Percentiles rank a stretch among this genome's conserved stretches.
Conservation (phyloP, 164 flowering plant species). For the Magnolia sinica region DNA sequence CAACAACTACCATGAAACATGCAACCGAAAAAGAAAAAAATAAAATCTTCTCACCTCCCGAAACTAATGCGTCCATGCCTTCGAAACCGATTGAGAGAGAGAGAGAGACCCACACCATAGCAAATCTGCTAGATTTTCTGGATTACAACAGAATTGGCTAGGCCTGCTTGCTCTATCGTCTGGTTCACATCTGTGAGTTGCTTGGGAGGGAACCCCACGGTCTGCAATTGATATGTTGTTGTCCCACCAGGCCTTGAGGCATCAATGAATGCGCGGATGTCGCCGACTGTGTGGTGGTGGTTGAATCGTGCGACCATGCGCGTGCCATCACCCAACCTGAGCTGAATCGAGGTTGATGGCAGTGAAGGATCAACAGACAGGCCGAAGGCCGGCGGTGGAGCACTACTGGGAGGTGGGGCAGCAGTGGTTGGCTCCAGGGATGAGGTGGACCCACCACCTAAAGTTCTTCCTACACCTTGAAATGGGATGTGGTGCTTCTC, state of each 20-base stretch:
- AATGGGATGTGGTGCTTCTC: constrained; percentile 51
- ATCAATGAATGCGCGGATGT: constrained; percentile 71
- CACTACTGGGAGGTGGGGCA: constrained; percentile 27
- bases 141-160: constrained; percentile 86
- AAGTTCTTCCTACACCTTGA: constrained; percentile 77
- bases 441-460: constrained; percentile 43
- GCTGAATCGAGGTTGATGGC: constrained; percentile 84
- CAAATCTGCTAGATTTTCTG: constrained; percentile 50
- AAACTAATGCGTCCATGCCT: too few species aligned
- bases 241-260: constrained; percentile 71
- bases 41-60: too few species aligned
- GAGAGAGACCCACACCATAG: neutral
- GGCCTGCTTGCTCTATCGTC: constrained; percentile 88
- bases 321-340: constrained; percentile 83
- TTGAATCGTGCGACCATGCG: constrained; percentile 85
- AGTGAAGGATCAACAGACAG: constrained; percentile 49
- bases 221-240: constrained; percentile 60
- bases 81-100: neutral
- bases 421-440: constrained; percentile 23
- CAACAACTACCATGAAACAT: too few species aligned
- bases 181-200: constrained; percentile 58
- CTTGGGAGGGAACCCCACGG: constrained; percentile 90
- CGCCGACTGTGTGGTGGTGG: constrained; percentile 61
- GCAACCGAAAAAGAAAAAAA: too few species aligned
- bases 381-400: constrained; percentile 53